phyloP scores from a whole-genome alignment of 2,329 filamentous ascomycete species.

The Neurospora sp. region DNA sequence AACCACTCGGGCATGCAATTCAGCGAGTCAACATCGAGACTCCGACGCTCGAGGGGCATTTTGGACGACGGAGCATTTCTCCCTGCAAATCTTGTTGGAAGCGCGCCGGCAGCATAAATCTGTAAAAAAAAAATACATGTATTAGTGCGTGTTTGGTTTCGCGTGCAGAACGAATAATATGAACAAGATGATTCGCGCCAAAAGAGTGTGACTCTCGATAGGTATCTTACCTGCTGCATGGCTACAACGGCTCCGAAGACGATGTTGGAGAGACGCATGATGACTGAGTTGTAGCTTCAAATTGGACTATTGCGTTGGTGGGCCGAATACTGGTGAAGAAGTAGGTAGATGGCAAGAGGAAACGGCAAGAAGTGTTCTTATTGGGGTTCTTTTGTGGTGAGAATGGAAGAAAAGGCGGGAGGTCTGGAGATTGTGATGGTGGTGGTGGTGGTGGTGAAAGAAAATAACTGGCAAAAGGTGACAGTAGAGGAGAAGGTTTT shows the following conservation, averaged over 20 bases:
- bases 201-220: neutral
- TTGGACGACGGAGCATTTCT: neutral
- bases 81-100: neutral
- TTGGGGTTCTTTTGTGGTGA: neutral
- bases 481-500: neutral
- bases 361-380: neutral
- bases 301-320: neutral
- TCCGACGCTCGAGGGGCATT: neutral
- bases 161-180: neutral
- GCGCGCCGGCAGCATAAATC: neutral
- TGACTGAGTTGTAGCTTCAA: neutral
- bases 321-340: neutral
- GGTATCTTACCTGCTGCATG: neutral
- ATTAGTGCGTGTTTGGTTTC: neutral
- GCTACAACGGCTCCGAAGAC: neutral
- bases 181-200: neutral
- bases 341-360: neutral
- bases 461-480: neutral
- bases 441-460: neutral
- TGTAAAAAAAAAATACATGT: neutral
- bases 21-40: neutral
- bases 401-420: neutral
- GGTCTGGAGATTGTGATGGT: neutral
- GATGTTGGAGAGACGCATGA: neutral
- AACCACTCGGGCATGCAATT: neutral